Evolutionary conservation across 768 basidiomycete genomes (phyloP), one percentile per base, ranked within the genome.

Genomic region (Pleurotus citrinopileatus): DNA sequence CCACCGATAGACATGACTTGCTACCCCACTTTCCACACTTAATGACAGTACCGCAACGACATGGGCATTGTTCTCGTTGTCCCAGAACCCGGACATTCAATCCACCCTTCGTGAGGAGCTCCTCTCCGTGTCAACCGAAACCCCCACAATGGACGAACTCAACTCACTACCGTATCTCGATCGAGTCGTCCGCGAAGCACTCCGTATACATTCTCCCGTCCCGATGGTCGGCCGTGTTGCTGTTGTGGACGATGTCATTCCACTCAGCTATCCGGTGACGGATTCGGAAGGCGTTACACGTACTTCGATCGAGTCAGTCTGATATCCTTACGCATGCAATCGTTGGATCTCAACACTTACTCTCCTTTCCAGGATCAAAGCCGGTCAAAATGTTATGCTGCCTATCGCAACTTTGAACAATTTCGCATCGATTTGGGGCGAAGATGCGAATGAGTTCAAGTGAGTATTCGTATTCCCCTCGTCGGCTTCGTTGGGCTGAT

Each of bases 101-200:
- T 63, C 60, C 10, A 71, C 70, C 50, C 70, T 84, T 0, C 71
- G 78, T 1, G 69, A 72, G 0, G 82, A 84, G 58, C 65, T 78
- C 3, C 61, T 70, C 6, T 57, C 61, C 0, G 62, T 76, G 6
- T 47, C 63, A 2, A 76, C 72, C 0, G 71, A 79, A 2, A 70
- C 59, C 0, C 81, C 80, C 6, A 63, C 68, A 3, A 81, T 82
- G 76, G 82, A 84, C 19, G 73, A 77, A 15, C 71, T 85, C 2
- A 68, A 71, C 45, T 63, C 70, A 9, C 70, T 86, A 15, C 72
- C 76, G 0, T 82, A 81, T 60, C 74, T 86, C 15, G 83, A 82
- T 55, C 61, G 62, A 6, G 70, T 79, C 25, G 63, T 78, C 19
- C 68, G 70, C 15, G 80, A 81, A 65, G 73, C 70, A 1, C 60